Evolutionary conservation across 805 yeast genomes (phyloP).

Genomic region (Candida schatavii): DNA sequence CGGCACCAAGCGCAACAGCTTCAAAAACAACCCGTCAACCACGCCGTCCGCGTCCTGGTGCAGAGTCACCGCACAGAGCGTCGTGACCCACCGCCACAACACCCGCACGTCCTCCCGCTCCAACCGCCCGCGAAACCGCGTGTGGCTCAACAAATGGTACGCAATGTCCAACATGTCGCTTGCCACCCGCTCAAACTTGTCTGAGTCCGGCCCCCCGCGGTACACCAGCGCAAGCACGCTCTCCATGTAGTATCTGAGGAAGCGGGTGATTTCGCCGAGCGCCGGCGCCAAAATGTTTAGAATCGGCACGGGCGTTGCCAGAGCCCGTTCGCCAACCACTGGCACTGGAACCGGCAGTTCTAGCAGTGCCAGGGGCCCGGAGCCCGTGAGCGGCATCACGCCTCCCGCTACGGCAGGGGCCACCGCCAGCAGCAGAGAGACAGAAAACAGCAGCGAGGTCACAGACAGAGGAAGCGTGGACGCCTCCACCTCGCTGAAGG

Average conservation of each 20-base stretch:
- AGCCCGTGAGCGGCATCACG: neutral
- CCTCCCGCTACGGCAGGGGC: neutral
- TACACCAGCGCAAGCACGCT: conserved; percentile 7
- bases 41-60: conserved; percentile 2
- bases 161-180: conserved; percentile 21
- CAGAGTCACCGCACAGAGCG: conserved; percentile 6
- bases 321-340: neutral
- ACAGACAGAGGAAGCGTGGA: neutral
- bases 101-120: neutral
- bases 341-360: too few relatives aligned
- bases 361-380: too few relatives aligned
- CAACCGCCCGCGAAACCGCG: conserved; percentile 5
- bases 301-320: neutral
- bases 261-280: conserved; percentile 16
- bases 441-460: neutral
- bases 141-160: conserved; percentile 17
- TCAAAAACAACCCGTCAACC: conserved; percentile 9
- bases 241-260: conserved; percentile 16
- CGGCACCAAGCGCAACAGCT: conserved; percentile 25
- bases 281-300: conserved; percentile 12
- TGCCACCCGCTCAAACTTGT: conserved; percentile 12
- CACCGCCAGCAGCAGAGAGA: neutral
- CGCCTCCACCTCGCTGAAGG: conserved; percentile 1
- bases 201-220: neutral
- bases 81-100: conserved; percentile 20